Percentiles rank a stretch among this genome's conserved stretches.
phyloP scores from a whole-genome alignment of 2,329 filamentous ascomycete genomes.

The Lasiodiplodia gonubiensis region DNA sequence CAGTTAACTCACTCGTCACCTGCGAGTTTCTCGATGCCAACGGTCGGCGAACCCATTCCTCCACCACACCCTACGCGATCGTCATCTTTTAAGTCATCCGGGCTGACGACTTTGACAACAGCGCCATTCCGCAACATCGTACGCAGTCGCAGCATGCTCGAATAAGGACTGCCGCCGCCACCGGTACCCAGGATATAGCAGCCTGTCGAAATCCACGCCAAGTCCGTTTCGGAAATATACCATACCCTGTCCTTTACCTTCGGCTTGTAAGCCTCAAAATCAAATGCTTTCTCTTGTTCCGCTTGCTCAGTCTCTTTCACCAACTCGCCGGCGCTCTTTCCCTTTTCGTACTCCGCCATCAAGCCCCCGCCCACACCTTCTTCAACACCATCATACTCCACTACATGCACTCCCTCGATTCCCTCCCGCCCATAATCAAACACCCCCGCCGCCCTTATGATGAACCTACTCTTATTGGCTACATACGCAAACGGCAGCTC shows the following conservation, averaged over 20 bases:
- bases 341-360: slow-evolving; percentile 8
- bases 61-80: slow-evolving; percentile 50
- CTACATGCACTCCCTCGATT: neutral
- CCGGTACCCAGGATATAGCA: slow-evolving; percentile 68
- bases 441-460: slow-evolving; percentile 27
- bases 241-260: slow-evolving; percentile 59
- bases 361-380: neutral
- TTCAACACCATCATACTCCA: neutral
- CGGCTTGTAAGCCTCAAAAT: slow-evolving; percentile 38
- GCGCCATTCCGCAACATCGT: slow-evolving; percentile 45
- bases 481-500: slow-evolving; percentile 44
- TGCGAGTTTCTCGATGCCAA: slow-evolving; percentile 48
- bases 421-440: slow-evolving; percentile 11
- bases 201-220: slow-evolving; percentile 62
- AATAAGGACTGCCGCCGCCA: slow-evolving; percentile 62
- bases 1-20: slow-evolving; percentile 45
- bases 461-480: slow-evolving; percentile 37
- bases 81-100: slow-evolving; percentile 48
- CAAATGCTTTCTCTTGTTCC: slow-evolving; percentile 35
- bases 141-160: slow-evolving; percentile 58
- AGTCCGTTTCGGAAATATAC: slow-evolving; percentile 64
- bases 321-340: neutral
- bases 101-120: slow-evolving; percentile 51
- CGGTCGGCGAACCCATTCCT: slow-evolving; percentile 54
- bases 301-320: neutral